Base-by-base conservation (phyloP, 2,329 filamentous ascomycete species). In the Emericellopsis atlantica region DNA sequence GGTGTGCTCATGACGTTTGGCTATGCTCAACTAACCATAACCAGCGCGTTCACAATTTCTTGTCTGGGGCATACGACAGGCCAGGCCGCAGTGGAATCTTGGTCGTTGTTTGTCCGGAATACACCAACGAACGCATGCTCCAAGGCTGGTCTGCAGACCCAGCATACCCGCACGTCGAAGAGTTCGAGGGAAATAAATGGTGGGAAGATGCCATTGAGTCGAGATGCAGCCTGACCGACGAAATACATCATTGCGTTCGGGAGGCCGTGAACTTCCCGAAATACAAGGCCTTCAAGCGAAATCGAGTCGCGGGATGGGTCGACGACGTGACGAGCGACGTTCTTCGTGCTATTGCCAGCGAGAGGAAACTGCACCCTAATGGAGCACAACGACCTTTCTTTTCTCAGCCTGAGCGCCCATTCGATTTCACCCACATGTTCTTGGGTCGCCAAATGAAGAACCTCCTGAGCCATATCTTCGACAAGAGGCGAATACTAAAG, bases 401-500 rank as follows among this genome's bases (percentile, higher is more conserved):
- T 29, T 29, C 26, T 29, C 26, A 29, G 26, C 26, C 26, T 3
- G 26, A 29, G 26, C 12, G 26, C 6, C 9, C 12, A 12, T 29
- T 29, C 26, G 12, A 34, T 7, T 22, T 33, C 16, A 8, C 32
- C 14, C 11, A 29, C 12, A 22, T n/a, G 32, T 15, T 36, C n/a
- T 22, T 35, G 12, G 18, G 32, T 11, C 14, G 32, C 11, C 18
- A 26, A 14, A 33, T 40, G 16, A 16, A 18, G 9, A n/a, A 23
- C 2, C 29, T 37, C 34, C 16, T 36, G 7, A 9, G 18, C 2
- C n/a, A 29, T 2, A 41, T 31, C 12, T 41, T 31, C 22, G 32
- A 23, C 12, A 48, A 54, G 11, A 39, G 43, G 4, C 37, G 44
- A 1, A 36, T 40, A 0, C 48, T 52, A 2, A 47, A 41, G 9